Conservation (phyloP, 176 grass and related monocot species). For the Thalia dealbata region DNA sequence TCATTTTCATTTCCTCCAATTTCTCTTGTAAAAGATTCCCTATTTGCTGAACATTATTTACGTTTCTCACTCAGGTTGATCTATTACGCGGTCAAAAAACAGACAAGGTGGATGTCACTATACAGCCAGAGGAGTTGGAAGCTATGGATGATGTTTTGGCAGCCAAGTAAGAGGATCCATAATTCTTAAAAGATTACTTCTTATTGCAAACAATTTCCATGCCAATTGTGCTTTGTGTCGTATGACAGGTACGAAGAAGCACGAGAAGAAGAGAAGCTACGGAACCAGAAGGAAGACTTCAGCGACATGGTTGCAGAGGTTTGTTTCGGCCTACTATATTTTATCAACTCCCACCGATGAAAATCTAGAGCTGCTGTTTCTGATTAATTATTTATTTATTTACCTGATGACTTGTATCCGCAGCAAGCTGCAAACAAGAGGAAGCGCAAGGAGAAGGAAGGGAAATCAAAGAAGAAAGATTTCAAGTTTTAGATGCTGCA, state of each 20-base stretch:
- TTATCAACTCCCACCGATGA: no score
- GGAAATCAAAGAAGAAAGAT: constrained; percentile 94
- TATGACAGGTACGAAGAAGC: constrained; percentile 72
- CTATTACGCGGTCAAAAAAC: constrained; percentile 89
- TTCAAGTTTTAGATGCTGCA: constrained; percentile 65
- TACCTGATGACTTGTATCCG: background rate
- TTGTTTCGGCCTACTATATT: background rate
- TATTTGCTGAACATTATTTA: background rate
- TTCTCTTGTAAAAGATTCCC: background rate
- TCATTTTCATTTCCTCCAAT: background rate
- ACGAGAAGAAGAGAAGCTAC: constrained; percentile 72
- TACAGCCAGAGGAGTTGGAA: constrained; percentile 90
- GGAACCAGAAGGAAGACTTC: constrained; percentile 95
- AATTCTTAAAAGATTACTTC: background rate
- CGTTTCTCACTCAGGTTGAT: constrained; percentile 51
- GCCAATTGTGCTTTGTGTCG: background rate
- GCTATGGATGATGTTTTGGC: constrained; percentile 97
- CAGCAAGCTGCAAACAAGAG: constrained; percentile 80
- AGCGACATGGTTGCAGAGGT: constrained; percentile 99
- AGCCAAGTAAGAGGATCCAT: constrained; percentile 57
- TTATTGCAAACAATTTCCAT: background rate
- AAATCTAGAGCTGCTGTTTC: background rate
- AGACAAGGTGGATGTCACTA: constrained; percentile 95
- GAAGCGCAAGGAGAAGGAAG: constrained; percentile 84
- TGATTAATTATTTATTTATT: no score